Evolutionary conservation across 2,329 filamentous ascomycete genomes (phyloP), one percentile per base, ranked within the genome.

Genomic region (Volutella citrinella): DNA sequence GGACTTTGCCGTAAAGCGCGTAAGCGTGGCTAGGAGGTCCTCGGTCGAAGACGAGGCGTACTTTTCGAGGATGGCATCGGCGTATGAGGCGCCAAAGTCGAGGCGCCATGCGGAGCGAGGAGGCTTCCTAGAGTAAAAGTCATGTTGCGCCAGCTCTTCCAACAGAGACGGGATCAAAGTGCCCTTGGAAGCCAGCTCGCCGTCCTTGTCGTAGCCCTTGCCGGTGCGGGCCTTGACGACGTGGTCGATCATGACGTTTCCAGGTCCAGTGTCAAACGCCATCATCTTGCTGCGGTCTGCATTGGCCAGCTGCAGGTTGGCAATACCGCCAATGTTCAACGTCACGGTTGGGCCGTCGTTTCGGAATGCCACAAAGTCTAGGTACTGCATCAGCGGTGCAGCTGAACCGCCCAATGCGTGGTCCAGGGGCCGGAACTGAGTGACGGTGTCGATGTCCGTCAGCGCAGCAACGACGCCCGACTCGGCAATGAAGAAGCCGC

Each of bases 271-370:
- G 27, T 57, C 54, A 34, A 57, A 57, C 4, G 54, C 54, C 54
- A 56, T 56, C 54, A 56, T 57, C 31, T 52, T 42, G 40, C 43
- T 41, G 11, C 54, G 46, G 27, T 56, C 52, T 14, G 36, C 32
- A 14, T 55, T 36, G 12, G 52, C 54, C 7, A 55, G 46, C 38
- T 57, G 54, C 30, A 57, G 21, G 35, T 57, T 56, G 22, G 54
- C 54, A 14, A 57, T 57, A n/a, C 54, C 54, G 19, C 54, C 54
- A 40, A 51, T 57, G 27, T 57, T 57, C 10, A 57, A 38, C 19
- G 54, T 55, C 6, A 49, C 51, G 1, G 42, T 46, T 5, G 46
- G 48, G 2, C 36, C 46, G 26, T 49, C 46, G 18, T 51, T 38
- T 6, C 52, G 51, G 28, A 56, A 56, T 5, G 52, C 35, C 10